A percentile compares a stretch with the other conserved stretches of the same genome.
phyloP scores from a whole-genome alignment of 2,329 filamentous ascomycete species.

The Aspergillus transmontanensis region DNA sequence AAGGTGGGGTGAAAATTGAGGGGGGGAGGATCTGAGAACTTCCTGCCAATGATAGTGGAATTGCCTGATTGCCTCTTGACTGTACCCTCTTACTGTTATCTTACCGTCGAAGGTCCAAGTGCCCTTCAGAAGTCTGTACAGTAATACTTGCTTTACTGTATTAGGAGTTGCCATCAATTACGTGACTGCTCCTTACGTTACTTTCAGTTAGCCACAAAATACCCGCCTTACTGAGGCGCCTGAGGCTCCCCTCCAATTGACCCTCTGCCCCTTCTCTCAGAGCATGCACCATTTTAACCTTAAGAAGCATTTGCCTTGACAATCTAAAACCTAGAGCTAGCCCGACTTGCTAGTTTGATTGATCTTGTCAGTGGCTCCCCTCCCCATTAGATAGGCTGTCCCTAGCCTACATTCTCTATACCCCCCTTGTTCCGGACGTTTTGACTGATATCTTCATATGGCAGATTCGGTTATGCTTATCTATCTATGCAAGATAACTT shows the following conservation, averaged over 20 bases:
- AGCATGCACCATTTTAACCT: neutral
- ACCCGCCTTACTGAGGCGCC: slow-evolving; percentile 1
- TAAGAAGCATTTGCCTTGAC: slow-evolving; percentile 1
- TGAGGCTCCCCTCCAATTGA: neutral
- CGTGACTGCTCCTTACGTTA: slow-evolving; percentile 4
- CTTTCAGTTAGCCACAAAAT: neutral
- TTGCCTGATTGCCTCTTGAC: neutral
- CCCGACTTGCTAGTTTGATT: neutral
- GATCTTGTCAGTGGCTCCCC: neutral
- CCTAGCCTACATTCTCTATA: neutral
- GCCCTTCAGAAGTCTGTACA: neutral
- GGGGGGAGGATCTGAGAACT: neutral
- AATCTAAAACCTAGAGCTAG: neutral
- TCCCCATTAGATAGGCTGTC: neutral
- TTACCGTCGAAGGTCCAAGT: neutral
- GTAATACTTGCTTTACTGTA: neutral
- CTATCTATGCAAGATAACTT: neutral
- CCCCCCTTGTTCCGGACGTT: neutral
- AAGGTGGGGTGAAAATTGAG: neutral
- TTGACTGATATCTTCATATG: neutral
- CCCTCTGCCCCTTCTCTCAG: neutral
- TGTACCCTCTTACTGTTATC: neutral
- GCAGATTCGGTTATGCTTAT: slow-evolving; percentile 1
- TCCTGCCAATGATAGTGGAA: neutral
- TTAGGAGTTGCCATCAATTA: neutral